phyloP scores from a whole-genome alignment of 1,284 basidiomycete genomes.

The Naganishia liquefaciens region DNA sequence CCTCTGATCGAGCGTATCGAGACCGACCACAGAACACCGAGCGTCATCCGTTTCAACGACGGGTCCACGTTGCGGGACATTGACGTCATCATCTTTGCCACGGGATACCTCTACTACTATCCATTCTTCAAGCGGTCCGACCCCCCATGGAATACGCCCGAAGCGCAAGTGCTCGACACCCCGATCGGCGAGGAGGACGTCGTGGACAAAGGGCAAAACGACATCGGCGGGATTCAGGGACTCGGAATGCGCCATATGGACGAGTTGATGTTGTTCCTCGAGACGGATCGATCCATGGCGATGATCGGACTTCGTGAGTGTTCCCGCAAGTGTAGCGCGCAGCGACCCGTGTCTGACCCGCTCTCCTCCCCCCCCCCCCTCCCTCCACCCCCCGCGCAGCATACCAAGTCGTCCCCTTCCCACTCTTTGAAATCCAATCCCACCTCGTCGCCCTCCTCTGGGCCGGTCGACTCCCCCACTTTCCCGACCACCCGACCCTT shows the following conservation, averaged over 20 bases:
- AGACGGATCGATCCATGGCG: conserved; percentile 49
- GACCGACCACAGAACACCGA: conserved; percentile 26
- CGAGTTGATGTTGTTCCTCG: conserved; percentile 49
- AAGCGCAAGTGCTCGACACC: conserved; percentile 33
- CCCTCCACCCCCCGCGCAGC: conserved; percentile 35
- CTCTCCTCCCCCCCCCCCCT: neutral
- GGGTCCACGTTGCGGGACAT: conserved; percentile 41
- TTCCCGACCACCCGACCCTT: conserved; percentile 37
- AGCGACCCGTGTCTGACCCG: no score
- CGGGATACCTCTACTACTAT: conserved; percentile 55
- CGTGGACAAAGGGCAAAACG: conserved; percentile 12
- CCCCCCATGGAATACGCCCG: conserved; percentile 43
- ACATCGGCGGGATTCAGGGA: conserved; percentile 47
- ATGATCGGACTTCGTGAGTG: conserved; percentile 49
- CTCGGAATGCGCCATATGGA: conserved; percentile 46
- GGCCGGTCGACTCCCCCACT: conserved; percentile 42
- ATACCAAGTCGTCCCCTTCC: conserved; percentile 55
- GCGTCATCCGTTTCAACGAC: conserved; percentile 43
- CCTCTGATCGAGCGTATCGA: conserved; percentile 48
- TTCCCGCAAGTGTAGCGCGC: no score
- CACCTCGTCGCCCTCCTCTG: conserved; percentile 48
- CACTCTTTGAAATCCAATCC: conserved; percentile 53
- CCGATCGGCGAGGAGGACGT: conserved; percentile 32
- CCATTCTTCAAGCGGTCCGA: conserved; percentile 50
- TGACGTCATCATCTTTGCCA: conserved; percentile 55